Conservation (phyloP, 352 stramenopile species). For the Pythium pectinolyticum region DNA sequence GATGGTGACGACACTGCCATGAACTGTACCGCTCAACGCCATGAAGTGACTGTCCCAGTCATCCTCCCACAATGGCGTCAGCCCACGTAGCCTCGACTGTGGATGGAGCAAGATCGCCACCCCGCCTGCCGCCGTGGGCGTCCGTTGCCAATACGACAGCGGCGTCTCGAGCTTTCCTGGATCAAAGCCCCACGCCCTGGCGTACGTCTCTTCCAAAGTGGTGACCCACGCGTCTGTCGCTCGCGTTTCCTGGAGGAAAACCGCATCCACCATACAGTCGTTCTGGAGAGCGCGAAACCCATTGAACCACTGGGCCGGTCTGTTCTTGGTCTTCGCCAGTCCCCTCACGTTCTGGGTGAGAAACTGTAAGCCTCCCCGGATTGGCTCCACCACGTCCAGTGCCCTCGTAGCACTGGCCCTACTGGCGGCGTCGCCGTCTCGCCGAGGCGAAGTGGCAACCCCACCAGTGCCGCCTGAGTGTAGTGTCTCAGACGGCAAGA, state of each 20-base stretch:
- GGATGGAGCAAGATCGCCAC: constrained; percentile 14
- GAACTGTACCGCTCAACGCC: neutral
- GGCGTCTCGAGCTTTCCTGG: neutral
- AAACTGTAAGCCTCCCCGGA: neutral
- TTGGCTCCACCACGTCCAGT: neutral
- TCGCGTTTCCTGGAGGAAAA: constrained; percentile 11
- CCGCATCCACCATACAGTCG: neutral
- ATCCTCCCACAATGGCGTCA: constrained; percentile 3
- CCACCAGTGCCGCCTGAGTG: neutral
- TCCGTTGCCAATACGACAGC: constrained; percentile 11
- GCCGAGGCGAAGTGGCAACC: neutral
- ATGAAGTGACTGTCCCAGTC: constrained; percentile 6
- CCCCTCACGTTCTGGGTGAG: constrained; percentile 13
- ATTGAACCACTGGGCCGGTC: constrained; percentile 1
- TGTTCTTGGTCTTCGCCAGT: neutral
- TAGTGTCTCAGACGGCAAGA: neutral
- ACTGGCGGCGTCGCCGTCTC: neutral
- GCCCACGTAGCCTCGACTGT: neutral
- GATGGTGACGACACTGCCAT: neutral
- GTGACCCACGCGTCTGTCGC: neutral
- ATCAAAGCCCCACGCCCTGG: neutral
- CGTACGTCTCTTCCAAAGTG: neutral
- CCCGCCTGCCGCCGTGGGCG: constrained; percentile 5
- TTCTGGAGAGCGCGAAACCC: neutral
- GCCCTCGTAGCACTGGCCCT: neutral